Percentiles rank a stretch among this genome's conserved stretches.
Conservation (phyloP, 441 rosid species). For the Mallotus japonicus region DNA sequence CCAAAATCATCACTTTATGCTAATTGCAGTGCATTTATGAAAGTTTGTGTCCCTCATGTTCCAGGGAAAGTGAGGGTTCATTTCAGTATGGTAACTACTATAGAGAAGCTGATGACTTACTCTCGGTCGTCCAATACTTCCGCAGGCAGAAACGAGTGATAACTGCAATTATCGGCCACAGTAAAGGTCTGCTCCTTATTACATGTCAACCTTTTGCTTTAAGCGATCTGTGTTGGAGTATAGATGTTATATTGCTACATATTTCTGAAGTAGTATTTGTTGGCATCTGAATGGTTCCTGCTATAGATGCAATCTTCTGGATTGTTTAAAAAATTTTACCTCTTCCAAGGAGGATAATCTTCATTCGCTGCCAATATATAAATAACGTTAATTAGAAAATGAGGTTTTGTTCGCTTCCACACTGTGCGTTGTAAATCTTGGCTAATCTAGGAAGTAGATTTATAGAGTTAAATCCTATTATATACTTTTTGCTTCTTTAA, state of each 20-base stretch:
- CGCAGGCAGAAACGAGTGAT: conserved; percentile 35
- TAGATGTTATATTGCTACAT: not conserved
- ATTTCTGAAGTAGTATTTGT: not conserved
- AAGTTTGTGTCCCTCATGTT: conserved; percentile 5
- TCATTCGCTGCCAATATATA: not conserved
- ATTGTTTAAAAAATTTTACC: not conserved
- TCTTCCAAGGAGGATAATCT: not conserved
- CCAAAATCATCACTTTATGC: not conserved
- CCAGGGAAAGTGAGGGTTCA: conserved; percentile 86
- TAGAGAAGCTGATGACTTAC: conserved; percentile 77
- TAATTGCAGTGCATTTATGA: not conserved
- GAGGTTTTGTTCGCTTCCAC: not conserved
- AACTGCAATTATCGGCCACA: conserved; percentile 72
- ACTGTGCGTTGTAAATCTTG: not conserved
- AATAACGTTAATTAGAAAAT: not conserved
- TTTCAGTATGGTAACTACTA: conserved; percentile 81
- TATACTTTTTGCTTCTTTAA: conserved; percentile 1
- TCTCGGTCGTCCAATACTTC: conserved; percentile 54
- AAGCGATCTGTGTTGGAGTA: conserved; percentile 1
- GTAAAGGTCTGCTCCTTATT: conserved; percentile 59
- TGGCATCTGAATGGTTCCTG: not conserved
- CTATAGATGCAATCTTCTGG: not conserved
- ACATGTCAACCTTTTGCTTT: not conserved
- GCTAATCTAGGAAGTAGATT: not conserved
- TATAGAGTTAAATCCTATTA: not conserved